These are phyloP conservation scores for Neoboletus brunneissimus DNA, from an alignment of 768 basidiomycete species.

Conservation along the genomic window DNA sequence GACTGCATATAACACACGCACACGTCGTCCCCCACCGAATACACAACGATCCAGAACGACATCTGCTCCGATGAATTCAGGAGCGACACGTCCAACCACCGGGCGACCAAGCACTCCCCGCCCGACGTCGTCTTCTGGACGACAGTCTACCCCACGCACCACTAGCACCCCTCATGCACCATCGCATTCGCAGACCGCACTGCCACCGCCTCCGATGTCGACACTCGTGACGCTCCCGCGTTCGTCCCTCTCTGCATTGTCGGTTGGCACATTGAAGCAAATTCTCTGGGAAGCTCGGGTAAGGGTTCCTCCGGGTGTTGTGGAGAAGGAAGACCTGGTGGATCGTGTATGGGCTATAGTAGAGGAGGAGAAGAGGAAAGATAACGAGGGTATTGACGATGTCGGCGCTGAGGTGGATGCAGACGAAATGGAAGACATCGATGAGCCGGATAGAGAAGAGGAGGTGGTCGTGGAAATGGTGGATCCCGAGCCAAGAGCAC, in stretches of 20 bases:
- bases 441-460: constrained; percentile 20
- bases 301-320: constrained; percentile 44
- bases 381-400: constrained; percentile 39
- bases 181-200: constrained; percentile 33
- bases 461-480: constrained; percentile 15
- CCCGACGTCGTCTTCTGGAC: constrained; percentile 21
- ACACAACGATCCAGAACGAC: constrained; percentile 20
- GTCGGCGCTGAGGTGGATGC: constrained; percentile 16
- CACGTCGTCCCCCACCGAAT: constrained; percentile 19
- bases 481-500: constrained; percentile 16
- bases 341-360: constrained; percentile 59
- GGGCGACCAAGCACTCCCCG: constrained; percentile 7
- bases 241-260: constrained; percentile 55
- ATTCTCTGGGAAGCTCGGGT: constrained; percentile 82
- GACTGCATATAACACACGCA: constrained; percentile 1
- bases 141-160: constrained; percentile 6
- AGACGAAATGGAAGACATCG: constrained; percentile 31
- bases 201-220: constrained; percentile 53
- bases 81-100: not conserved
- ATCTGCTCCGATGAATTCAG: constrained; percentile 19
- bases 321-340: constrained; percentile 90
- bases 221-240: constrained; percentile 61
- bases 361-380: constrained; percentile 58
- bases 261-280: constrained; percentile 71
- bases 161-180: constrained; percentile 9